Evolutionary conservation across 2,329 filamentous ascomycete genomes (phyloP).

Genomic region (Onygena corvina): DNA sequence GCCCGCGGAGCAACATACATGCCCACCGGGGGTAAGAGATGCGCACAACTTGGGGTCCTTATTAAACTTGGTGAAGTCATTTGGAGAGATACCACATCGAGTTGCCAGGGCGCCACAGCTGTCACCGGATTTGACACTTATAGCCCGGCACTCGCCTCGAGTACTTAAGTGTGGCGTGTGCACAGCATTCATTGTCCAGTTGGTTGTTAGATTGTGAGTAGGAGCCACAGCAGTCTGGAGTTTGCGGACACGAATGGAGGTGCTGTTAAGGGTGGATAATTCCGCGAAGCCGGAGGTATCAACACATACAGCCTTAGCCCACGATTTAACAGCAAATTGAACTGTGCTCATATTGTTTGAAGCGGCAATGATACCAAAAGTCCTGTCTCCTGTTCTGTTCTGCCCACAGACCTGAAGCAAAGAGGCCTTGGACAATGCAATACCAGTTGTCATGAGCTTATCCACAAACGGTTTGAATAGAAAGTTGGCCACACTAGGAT

Average conservation of each 20-base stretch:
- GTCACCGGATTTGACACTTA: conserved; percentile 28
- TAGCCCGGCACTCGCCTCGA: conserved; percentile 7
- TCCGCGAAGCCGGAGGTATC: background rate
- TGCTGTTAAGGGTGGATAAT: background rate
- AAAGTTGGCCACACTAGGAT: background rate
- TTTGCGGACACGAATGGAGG: background rate
- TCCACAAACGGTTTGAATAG: background rate
- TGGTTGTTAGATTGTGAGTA: background rate
- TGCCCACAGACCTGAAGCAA: background rate
- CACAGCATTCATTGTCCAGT: background rate
- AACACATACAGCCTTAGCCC: background rate
- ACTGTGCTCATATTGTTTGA: background rate
- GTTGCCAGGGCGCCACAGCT: conserved; percentile 29
- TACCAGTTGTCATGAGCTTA: background rate
- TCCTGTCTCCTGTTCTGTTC: background rate
- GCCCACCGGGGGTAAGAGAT: conserved; percentile 24
- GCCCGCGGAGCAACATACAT: conserved; percentile 31
- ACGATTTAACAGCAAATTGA: background rate
- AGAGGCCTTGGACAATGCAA: background rate
- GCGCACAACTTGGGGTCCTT: conserved; percentile 19
- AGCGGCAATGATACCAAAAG: background rate
- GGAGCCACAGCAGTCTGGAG: background rate
- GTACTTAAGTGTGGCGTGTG: background rate
- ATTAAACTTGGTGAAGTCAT: conserved; percentile 34
- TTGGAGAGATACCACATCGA: conserved; percentile 30